Base-by-base conservation (phyloP, 805 yeast species). In the Candida oleophila region DNA sequence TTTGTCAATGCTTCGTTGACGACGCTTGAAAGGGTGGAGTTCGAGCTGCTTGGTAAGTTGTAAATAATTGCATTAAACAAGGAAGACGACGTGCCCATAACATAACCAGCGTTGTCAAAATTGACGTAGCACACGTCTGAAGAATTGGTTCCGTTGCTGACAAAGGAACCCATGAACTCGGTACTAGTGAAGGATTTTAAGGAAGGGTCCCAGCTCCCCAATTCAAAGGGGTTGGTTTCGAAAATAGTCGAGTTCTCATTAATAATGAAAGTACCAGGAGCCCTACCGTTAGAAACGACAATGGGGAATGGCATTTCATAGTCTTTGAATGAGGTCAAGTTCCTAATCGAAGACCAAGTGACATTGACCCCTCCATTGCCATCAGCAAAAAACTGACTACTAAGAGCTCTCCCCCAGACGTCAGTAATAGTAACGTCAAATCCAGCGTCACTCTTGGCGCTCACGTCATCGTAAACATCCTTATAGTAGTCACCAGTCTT, bases 131-230 rank as follows among this genome's bases (percentile, higher is more conserved):
- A 90, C 3, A 54, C 54, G 36, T 64, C 64, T 43, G 55, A 55
- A 3, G 57, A 56, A 8, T 89, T 83, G 18, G 59, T 51, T 36
- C 96, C 96, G 49, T 81, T 73, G 21, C 72, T 56, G 32, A 85
- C 76, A 19, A 75, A 64, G 1, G 95, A 75, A 8, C 96, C 96
- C 41, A 87, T 62, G 60, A 85, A 89, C 62, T 81, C 76, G 39
- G 81, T 65, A 49, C 85, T 83, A 11, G 83, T 73, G 64, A 90
- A 89, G 2, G 85, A 68, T 46, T 76, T 71, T 45, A 87, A 65
- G 1, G 85, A 71, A 12, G 89, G 86, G 60, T 90, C 97, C 96
- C 96, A 89, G 3, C 95, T 83, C 12, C 97, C 97, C 58, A 89
- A 47, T 53, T 71, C 76, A 51, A 43, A 70, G 3, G 76, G 71